Base-by-base conservation (phyloP, 805 yeast genomes). In the Wickerhamiella galacta region DNA sequence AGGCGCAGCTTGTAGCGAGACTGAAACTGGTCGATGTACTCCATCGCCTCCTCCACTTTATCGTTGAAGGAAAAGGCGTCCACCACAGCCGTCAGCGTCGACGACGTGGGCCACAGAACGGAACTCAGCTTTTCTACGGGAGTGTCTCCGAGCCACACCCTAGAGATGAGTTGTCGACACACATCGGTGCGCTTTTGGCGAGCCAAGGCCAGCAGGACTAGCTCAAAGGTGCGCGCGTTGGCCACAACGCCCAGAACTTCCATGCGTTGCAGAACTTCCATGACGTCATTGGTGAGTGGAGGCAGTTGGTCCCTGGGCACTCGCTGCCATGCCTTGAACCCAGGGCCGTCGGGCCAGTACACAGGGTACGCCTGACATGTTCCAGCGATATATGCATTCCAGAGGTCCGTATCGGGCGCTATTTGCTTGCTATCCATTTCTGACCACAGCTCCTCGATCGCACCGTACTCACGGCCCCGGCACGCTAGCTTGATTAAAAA, bases 331-430 rank as follows among this genome's bases (percentile, higher is more conserved):
- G 10, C 4, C 25, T 24, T 25, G 18, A 14, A 7, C 20, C n/a
- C 20, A 11, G 21, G 21, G 14, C 33, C 28, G 39, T 33, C 34
- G 16, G 45, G 43, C 56, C 54, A 54, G 34, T 36, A 43, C 25
- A 30, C 35, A 25, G 51, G 48, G 32, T 41, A 41, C 8, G 48
- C 52, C 21, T 44, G 49, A 27, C 53, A 48, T 6, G 46, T 38
- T 1, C 53, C 57, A 34, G 29, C 31, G 22, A 54, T 48, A 34
- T 54, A 54, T 20, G 44, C 45, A 39, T 54, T 54, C 57, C 57
- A 54, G 29, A 52, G 45, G 16, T 39, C 40, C 11, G 48, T 38
- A 16, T 46, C 45, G 17, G 42, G 35, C 15, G 31, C 23, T 16
- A 51, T 36, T 6, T 41, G 35, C 15, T 16, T 15, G 24, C 24